Evolutionary conservation across 1,139 yeast species (phyloP).

Genomic region (Debaryomycetaceae sp.): DNA sequence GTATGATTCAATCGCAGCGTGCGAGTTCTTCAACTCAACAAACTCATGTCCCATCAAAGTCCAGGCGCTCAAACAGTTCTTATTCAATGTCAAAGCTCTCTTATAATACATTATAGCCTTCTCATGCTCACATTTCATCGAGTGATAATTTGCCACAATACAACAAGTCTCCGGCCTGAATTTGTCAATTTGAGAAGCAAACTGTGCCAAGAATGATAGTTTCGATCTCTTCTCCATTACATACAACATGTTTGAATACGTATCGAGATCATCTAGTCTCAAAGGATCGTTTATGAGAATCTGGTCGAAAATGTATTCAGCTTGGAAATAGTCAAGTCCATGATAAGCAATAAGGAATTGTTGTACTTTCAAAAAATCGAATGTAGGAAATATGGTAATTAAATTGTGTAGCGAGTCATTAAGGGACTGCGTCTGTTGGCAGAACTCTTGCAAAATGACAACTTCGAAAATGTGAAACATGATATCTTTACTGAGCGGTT

Average conservation of each 20-base stretch:
- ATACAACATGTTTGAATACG: constrained; percentile 87
- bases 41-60: constrained; percentile 98
- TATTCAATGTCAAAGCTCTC: constrained; percentile 79
- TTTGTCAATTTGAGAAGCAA: constrained; percentile 77
- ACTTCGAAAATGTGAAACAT: constrained; percentile 72
- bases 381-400: constrained; percentile 58
- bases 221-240: constrained; percentile 90
- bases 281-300: constrained; percentile 77
- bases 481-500: constrained; percentile 25
- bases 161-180: constrained; percentile 95
- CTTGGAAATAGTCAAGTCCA: constrained; percentile 71
- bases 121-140: constrained; percentile 90
- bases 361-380: constrained; percentile 73
- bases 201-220: constrained; percentile 81
- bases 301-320: constrained; percentile 76
- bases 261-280: constrained; percentile 84
- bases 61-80: constrained; percentile 90
- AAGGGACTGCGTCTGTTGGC: constrained; percentile 58
- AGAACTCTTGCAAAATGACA: constrained; percentile 74
- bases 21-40: constrained; percentile 91
- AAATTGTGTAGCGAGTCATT: constrained; percentile 47
- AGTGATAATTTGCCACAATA: constrained; percentile 88
- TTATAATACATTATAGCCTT: constrained; percentile 91
- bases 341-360: constrained; percentile 80
- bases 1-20: constrained; percentile 96